Evolutionary conservation across 2,329 filamentous ascomycete species (phyloP).

Genomic region (Phialophora chinensis): DNA sequence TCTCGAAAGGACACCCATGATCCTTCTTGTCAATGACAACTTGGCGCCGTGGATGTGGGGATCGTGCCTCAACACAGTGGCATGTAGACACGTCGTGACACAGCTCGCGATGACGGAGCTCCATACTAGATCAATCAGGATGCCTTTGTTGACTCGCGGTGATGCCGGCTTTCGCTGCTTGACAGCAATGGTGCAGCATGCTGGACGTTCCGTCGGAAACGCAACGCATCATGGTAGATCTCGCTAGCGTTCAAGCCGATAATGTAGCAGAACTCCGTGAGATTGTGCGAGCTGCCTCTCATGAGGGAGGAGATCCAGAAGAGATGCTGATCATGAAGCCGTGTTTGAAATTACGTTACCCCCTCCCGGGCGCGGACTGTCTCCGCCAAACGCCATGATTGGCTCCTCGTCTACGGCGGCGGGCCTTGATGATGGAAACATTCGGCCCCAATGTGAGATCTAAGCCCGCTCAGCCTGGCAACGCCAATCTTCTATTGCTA

Average conservation of each 20-base stretch:
- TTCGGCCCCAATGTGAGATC: slow-evolving; percentile 9
- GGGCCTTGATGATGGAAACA: slow-evolving; percentile 18
- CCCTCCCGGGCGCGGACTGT: not conserved
- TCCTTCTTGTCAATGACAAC: not conserved
- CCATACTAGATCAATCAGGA: not conserved
- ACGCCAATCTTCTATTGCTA: not conserved
- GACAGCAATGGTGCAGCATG: not conserved
- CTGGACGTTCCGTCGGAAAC: not conserved
- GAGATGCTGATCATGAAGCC: no score
- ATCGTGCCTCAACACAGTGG: no score
- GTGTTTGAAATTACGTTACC: slow-evolving; percentile 1
- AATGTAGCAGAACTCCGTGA: not conserved
- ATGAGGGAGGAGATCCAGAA: not conserved
- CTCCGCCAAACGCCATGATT: slow-evolving; percentile 5
- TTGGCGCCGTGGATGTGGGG: no score
- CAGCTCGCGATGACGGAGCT: not conserved
- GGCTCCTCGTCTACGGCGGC: not conserved
- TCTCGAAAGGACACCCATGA: not conserved
- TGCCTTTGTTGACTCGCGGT: not conserved
- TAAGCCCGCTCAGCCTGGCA: slow-evolving; percentile 12
- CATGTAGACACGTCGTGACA: not conserved
- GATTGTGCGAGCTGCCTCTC: not conserved
- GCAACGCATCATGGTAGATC: not conserved
- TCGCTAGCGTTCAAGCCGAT: not conserved
- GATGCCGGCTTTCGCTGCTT: not conserved